A percentile compares a stretch with the other conserved stretches of the same genome.
Conservation (phyloP, 805 yeast genomes). For the Suhomyces tanzawaensis region DNA sequence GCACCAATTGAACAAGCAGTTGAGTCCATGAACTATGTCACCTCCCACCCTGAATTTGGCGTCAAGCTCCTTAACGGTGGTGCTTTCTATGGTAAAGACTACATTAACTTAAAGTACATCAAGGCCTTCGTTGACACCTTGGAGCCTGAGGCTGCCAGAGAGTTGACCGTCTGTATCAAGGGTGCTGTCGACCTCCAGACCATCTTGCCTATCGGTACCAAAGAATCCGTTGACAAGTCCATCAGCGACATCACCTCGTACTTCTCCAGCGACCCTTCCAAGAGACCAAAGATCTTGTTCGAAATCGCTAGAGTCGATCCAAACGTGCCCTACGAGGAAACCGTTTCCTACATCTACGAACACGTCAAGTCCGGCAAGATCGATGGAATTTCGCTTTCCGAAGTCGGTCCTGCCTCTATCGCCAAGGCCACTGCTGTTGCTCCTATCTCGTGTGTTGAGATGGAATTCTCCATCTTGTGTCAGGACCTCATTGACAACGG, state of each 20-base stretch:
- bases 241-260: conserved; percentile 41
- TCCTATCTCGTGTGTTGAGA: conserved; percentile 68
- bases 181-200: conserved; percentile 50
- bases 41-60: conserved; percentile 46
- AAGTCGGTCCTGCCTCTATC: conserved; percentile 63
- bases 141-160: conserved; percentile 51
- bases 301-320: conserved; percentile 73
- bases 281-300: conserved; percentile 44
- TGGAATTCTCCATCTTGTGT: conserved; percentile 74
- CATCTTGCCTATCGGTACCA: conserved; percentile 48
- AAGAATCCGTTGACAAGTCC: conserved; percentile 45
- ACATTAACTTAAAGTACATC: conserved; percentile 54
- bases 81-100: conserved; percentile 67
- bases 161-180: conserved; percentile 64
- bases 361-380: conserved; percentile 62
- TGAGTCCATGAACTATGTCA: conserved; percentile 44
- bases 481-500: conserved; percentile 62
- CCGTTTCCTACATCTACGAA: conserved; percentile 54
- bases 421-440: conserved; percentile 53
- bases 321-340: conserved; percentile 54
- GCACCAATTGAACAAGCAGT: conserved; percentile 53
- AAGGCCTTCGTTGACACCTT: conserved; percentile 53
- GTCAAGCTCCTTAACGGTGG: conserved; percentile 66
- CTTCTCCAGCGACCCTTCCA: conserved; percentile 25
- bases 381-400: conserved; percentile 73